Evolutionary conservation across 306 rosid species (phyloP).

Genomic region (Oxytropis ochrocephala): DNA sequence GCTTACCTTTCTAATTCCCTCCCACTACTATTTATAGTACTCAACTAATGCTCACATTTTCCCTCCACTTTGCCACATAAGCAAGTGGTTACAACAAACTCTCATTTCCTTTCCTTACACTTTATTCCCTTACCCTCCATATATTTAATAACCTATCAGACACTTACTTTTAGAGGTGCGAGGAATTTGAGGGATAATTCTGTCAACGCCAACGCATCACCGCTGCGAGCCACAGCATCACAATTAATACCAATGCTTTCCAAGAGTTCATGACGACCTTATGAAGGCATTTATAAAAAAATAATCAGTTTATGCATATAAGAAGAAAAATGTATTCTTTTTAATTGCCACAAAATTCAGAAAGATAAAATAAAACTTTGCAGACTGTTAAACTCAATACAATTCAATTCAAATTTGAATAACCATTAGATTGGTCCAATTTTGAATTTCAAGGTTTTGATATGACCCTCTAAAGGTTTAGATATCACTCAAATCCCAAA

Average conservation of each 20-base stretch:
- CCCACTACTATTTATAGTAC: no score
- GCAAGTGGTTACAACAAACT: no score
- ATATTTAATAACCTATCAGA: no score
- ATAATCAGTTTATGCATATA: background rate
- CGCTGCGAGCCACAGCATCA: constrained; percentile 61
- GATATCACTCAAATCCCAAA: background rate
- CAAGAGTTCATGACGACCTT: constrained; percentile 77
- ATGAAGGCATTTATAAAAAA: constrained; percentile 20
- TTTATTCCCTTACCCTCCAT: no score
- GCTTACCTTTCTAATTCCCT: no score
- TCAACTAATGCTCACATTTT: no score
- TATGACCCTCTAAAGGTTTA: background rate
- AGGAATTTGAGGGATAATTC: constrained; percentile 72
- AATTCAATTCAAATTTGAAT: background rate
- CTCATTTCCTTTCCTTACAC: no score
- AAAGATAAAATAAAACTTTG: background rate
- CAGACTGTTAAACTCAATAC: background rate
- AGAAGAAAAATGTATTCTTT: background rate
- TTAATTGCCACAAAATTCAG: background rate
- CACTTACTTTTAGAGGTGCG: constrained; percentile 80
- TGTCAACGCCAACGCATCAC: constrained; percentile 68
- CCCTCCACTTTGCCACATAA: no score
- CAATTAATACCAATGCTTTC: constrained; percentile 51
- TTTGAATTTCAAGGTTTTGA: background rate
- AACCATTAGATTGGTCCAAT: background rate